These are phyloP conservation scores for Mytilinidion resinicola DNA, from an alignment of 495 filamentous ascomycete genomes.

Conservation along the genomic window DNA sequence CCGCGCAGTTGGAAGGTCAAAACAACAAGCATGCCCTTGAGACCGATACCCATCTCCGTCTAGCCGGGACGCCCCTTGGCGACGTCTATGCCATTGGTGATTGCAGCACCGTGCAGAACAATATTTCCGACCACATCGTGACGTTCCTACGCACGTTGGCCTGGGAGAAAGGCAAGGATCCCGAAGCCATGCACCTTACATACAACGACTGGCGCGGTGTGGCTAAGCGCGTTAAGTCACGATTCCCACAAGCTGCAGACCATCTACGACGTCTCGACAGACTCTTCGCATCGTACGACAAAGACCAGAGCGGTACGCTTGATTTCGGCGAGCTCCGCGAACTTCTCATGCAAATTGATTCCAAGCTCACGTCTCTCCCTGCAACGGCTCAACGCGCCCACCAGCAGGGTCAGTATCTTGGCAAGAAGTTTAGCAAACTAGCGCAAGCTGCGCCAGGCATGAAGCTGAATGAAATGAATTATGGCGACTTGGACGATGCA, in stretches of 20 bases:
- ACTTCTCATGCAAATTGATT: constrained; percentile 64
- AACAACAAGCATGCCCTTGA: constrained; percentile 88
- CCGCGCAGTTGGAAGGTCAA: constrained; percentile 62
- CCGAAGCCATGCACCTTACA: constrained; percentile 70
- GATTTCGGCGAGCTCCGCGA: constrained; percentile 89
- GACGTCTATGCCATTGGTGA: constrained; percentile 98
- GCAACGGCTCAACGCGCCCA: constrained; percentile 87
- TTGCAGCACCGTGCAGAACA: constrained; percentile 79
- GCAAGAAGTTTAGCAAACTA: constrained; percentile 88
- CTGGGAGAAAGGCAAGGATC: constrained; percentile 86
- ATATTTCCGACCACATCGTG: constrained; percentile 77
- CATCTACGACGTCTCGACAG: constrained; percentile 85
- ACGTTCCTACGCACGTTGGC: constrained; percentile 82
- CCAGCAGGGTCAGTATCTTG: constrained; percentile 93
- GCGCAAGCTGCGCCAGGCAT: constrained; percentile 73
- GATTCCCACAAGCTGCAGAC: constrained; percentile 87
- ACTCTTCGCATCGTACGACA: constrained; percentile 87
- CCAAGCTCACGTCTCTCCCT: constrained; percentile 39
- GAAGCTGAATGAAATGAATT: constrained; percentile 66
- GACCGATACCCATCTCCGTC: constrained; percentile 87
- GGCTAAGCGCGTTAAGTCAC: constrained; percentile 71
- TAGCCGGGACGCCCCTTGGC: constrained; percentile 85
- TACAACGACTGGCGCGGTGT: constrained; percentile 85
- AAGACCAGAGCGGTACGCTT: constrained; percentile 83
- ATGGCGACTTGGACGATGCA: constrained; percentile 88